A percentile compares a stretch with the other conserved stretches of the same genome.
phyloP scores from a whole-genome alignment of 768 basidiomycete species.

The Leccinum barrowsii region DNA sequence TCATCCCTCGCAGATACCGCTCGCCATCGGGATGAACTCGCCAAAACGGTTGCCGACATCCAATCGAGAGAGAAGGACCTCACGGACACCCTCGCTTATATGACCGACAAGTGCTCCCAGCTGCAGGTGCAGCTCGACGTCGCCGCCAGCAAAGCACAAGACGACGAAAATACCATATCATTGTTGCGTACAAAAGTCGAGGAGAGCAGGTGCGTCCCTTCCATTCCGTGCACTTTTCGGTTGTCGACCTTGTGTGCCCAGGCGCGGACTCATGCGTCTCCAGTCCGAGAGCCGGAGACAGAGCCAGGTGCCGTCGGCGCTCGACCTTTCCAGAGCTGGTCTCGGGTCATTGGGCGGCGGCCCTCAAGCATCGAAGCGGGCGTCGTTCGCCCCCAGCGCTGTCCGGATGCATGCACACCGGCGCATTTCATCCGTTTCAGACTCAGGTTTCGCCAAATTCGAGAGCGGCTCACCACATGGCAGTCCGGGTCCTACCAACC shows the following conservation, averaged over 20 bases:
- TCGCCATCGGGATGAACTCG: conserved; percentile 69
- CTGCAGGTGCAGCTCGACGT: conserved; percentile 56
- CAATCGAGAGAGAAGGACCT: conserved; percentile 56
- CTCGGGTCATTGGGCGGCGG: conserved; percentile 34
- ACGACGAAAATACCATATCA: conserved; percentile 74
- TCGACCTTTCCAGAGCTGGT: conserved; percentile 56
- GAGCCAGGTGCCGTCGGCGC: conserved; percentile 46
- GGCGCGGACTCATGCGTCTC: conserved; percentile 82
- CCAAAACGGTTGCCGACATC: conserved; percentile 46
- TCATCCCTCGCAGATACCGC: conserved; percentile 60
- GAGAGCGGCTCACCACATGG: conserved; percentile 30
- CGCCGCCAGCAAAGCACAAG: conserved; percentile 50
- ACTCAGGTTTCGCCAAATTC: conserved; percentile 41
- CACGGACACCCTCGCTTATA: conserved; percentile 58
- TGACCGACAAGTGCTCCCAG: conserved; percentile 61
- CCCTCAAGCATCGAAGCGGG: conserved; percentile 61
- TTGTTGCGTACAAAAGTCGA: conserved; percentile 82
- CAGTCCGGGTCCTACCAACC: conserved; percentile 35
- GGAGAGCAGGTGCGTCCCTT: conserved; percentile 65
- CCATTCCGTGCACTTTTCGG: not conserved
- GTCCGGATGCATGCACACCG: conserved; percentile 52
- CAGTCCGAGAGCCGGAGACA: conserved; percentile 73
- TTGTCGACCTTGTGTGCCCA: conserved; percentile 26
- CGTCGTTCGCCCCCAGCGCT: conserved; percentile 62
- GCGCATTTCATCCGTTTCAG: conserved; percentile 74